phyloP scores from a whole-genome alignment of 1,284 basidiomycete species.

The Ustilago trichophora region DNA sequence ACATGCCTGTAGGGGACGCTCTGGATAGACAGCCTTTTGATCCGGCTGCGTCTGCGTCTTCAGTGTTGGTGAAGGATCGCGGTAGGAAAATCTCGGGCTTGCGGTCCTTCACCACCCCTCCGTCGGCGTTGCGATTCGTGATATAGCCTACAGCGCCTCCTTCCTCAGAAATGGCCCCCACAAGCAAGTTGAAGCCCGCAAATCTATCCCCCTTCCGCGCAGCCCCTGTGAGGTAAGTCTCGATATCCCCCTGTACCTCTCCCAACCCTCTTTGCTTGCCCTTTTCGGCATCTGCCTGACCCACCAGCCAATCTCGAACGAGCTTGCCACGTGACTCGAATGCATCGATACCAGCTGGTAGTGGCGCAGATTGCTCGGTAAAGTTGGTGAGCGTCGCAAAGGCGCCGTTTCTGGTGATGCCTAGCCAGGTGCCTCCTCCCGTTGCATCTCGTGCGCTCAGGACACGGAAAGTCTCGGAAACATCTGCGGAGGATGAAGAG shows the following conservation, averaged over 20 bases:
- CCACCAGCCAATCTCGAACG: constrained; percentile 36
- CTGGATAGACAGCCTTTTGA: not conserved
- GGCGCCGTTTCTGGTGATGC: constrained; percentile 37
- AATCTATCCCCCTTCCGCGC: constrained; percentile 15
- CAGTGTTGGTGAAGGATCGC: not conserved
- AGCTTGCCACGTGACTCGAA: constrained; percentile 47
- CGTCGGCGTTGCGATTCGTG: constrained; percentile 30
- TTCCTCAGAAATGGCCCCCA: constrained; percentile 11
- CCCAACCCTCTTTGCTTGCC: not conserved
- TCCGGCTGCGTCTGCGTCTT: not conserved
- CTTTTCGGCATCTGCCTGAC: not conserved
- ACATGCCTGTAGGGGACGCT: constrained; percentile 21
- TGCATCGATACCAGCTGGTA: constrained; percentile 18
- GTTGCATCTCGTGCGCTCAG: constrained; percentile 43
- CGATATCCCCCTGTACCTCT: not conserved
- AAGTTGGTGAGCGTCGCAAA: constrained; percentile 58
- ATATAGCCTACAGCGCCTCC: constrained; percentile 25
- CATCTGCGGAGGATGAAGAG: not conserved
- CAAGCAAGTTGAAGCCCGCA: constrained; percentile 56
- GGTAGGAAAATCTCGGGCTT: constrained; percentile 11
- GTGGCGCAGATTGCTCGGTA: constrained; percentile 38
- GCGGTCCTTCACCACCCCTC: not conserved
- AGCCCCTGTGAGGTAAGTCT: constrained; percentile 14
- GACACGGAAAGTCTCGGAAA: constrained; percentile 5
- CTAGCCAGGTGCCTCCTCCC: constrained; percentile 61